A percentile compares a stretch with the other conserved stretches of the same genome.
Conservation (phyloP, 768 basidiomycete species). For the Pleurotus giganteus region DNA sequence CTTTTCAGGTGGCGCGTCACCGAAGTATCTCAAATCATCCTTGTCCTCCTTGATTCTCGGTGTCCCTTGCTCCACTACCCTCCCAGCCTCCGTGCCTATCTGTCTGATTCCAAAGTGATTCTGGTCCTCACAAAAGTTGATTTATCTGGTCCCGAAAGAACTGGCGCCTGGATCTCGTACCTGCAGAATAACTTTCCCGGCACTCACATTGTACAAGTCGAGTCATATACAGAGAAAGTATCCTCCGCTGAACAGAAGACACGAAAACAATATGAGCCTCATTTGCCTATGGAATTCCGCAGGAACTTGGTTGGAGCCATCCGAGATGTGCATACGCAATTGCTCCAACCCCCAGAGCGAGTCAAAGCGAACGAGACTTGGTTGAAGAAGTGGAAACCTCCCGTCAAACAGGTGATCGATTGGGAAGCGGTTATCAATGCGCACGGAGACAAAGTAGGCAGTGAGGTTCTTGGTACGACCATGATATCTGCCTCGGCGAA, state of each 20-base stretch:
- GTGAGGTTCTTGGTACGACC: conserved; percentile 40
- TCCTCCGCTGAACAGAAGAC: conserved; percentile 41
- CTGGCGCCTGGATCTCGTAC: conserved; percentile 64
- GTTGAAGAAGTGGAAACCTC: conserved; percentile 61
- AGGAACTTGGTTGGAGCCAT: conserved; percentile 64
- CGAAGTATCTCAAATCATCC: conserved; percentile 86
- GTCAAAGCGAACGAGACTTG: conserved; percentile 38
- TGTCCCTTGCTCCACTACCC: conserved; percentile 89
- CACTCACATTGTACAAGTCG: conserved; percentile 67
- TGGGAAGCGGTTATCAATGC: conserved; percentile 65
- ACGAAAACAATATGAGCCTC: conserved; percentile 52
- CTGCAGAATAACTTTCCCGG: conserved; percentile 53
- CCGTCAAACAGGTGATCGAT: conserved; percentile 63
- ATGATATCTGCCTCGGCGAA: conserved; percentile 27
- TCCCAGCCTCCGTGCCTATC: conserved; percentile 67
- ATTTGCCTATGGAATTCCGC: conserved; percentile 66
- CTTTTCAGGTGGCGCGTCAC: conserved; percentile 84
- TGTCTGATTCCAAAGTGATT: conserved; percentile 53
- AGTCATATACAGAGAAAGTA: conserved; percentile 65
- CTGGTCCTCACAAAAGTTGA: conserved; percentile 89
- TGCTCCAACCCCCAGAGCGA: conserved; percentile 66
- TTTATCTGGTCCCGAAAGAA: conserved; percentile 67
- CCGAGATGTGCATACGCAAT: conserved; percentile 58
- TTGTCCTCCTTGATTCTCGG: conserved; percentile 86
- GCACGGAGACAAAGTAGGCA: conserved; percentile 42